Base-by-base conservation (phyloP, 192 early-diverging fungal genomes). In the Gorgonomyces haynaldii region DNA sequence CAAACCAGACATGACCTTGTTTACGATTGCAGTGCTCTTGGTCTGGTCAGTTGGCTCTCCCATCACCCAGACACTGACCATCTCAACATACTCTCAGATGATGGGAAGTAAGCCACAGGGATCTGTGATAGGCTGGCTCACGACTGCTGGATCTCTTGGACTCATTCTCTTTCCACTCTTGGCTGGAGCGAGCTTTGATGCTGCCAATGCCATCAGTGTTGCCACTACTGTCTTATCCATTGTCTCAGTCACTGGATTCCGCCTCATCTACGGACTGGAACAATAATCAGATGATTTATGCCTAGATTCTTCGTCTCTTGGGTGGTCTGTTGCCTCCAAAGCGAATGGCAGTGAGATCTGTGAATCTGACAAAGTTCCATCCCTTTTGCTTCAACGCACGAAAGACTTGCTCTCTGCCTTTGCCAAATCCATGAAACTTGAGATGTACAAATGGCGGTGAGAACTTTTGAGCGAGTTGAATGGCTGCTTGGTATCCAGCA, bases 281-380 rank as follows among this genome's bases (percentile, higher is more conserved):
- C n/a, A n/a, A n/a, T n/a, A n/a, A n/a, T n/a, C 5, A 22, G 8
- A 22, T 30, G 17, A 2, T 22, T 31, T 3, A 53, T 23, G 21
- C 12, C 54, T 83, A 94, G 61, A 97, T 64, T 63, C 88, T 82
- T 56, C 93, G 68, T 37, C 76, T 72, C 69, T 92, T 94, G 54
- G 70, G 81, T 37, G 93, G 89, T 40, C 93, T 72, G 66, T 87
- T 89, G 16, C 93, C 93, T 45, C 83, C 88, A 63, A 87, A 87
- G 41, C 87, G 79, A 38, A 92, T 72, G 20, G 88, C 85, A n/a
- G 90, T 97, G 22, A 81, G 76, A 63, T 97, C 93, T 7, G 81
- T 78, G 23, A 97, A 68, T 16, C 83, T 66, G 42, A 60, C 72
- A 39, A 94, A 65, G 21, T 62, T 69, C 87, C 89, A 92, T 5